These are phyloP conservation scores for Laburnicola sp. DNA, from an alignment of 2,329 filamentous ascomycete genomes.

Conservation along the genomic window DNA sequence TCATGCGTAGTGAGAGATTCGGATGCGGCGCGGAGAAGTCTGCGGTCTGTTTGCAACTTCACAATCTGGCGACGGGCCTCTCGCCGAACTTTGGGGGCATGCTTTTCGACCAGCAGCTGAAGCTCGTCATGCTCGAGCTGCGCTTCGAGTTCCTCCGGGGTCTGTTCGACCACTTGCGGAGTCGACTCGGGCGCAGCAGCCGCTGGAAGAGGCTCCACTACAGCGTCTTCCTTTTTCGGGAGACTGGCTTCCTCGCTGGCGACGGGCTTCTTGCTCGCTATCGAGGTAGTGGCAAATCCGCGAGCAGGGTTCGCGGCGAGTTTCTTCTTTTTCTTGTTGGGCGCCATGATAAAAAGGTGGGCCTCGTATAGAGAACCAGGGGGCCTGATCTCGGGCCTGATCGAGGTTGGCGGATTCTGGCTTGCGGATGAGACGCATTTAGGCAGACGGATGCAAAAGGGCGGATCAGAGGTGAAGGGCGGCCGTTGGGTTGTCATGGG, in stretches of 20 bases:
- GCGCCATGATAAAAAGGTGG: constrained; percentile 60
- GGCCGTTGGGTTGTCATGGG: constrained; percentile 23
- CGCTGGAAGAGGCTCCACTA: constrained; percentile 4
- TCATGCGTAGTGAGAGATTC: constrained; percentile 70
- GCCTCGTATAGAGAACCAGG: constrained; percentile 41
- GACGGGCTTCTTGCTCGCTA: constrained; percentile 68
- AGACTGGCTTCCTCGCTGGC: constrained; percentile 24
- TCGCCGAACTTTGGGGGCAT: constrained; percentile 75
- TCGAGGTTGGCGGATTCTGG: constrained; percentile 35
- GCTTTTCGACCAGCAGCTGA: constrained; percentile 82
- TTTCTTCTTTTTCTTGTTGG: constrained; percentile 88
- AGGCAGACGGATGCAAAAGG: constrained; percentile 18
- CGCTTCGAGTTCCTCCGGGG: constrained; percentile 84
- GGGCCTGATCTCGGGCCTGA: constrained; percentile 41
- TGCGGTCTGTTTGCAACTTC: constrained; percentile 81
- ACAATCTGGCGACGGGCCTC: constrained; percentile 76
- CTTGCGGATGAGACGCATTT: constrained; percentile 35
- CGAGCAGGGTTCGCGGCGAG: constrained; percentile 81
- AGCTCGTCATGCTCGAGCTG: constrained; percentile 90
- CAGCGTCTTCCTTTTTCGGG: constrained; percentile 6
- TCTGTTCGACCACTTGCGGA: constrained; percentile 53
- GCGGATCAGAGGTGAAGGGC: constrained; percentile 14
- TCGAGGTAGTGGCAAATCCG: constrained; percentile 90
- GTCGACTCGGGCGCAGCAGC: constrained; percentile 26
- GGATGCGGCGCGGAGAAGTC: constrained; percentile 77